phyloP scores from a whole-genome alignment of 192 early-diverging fungal genomes.

The Backusella morwellensis region DNA sequence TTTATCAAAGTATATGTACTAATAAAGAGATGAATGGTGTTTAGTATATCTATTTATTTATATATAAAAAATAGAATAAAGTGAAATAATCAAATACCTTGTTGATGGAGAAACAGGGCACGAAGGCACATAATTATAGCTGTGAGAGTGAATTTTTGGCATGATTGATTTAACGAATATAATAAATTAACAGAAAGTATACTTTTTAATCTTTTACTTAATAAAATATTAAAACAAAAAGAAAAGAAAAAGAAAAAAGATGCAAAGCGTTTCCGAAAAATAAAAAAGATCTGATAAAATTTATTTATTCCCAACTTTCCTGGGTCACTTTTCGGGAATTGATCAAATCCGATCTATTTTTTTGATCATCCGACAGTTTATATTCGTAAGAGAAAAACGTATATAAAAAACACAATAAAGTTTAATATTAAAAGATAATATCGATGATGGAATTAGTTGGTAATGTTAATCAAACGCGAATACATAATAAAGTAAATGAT shows the following conservation, averaged over 20 bases:
- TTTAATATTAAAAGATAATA: no score
- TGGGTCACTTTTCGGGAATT: slow-evolving; percentile 1
- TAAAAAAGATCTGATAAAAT: slow-evolving; percentile 20
- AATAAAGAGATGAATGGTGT: not conserved
- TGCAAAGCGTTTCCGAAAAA: not conserved
- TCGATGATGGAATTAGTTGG: no score
- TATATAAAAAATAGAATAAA: not conserved
- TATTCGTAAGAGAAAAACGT: not conserved
- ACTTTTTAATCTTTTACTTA: not conserved
- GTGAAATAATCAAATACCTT: not conserved
- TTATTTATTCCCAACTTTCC: not conserved
- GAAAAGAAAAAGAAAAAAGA: not conserved
- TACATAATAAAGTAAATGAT: no score
- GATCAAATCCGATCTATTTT: slow-evolving; percentile 5
- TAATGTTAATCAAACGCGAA: no score
- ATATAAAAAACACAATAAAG: no score
- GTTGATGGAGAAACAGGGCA: not conserved
- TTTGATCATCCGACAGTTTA: slow-evolving; percentile 3
- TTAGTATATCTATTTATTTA: not conserved
- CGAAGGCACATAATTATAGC: slow-evolving; percentile 2
- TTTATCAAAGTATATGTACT: slow-evolving; percentile 7
- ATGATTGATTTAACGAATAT: not conserved
- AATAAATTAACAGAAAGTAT: not conserved
- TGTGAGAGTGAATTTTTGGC: slow-evolving; percentile 4
- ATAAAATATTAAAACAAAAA: not conserved